Evolutionary conservation across 1,284 basidiomycete genomes (phyloP).

Genomic region (Leccinum solheimii): DNA sequence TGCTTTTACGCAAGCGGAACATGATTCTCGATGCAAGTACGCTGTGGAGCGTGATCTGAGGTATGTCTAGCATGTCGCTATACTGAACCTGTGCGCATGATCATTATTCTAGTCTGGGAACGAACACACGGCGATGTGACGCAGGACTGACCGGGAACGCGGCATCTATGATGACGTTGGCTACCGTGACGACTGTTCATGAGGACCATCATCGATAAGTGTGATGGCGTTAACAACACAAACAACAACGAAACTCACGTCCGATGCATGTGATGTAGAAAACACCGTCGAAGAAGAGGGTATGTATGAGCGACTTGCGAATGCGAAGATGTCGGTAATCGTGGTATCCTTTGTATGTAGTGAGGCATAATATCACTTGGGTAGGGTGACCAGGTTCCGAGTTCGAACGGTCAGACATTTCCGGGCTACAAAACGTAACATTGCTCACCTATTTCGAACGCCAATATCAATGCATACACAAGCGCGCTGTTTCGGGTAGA

Average conservation of each 20-base stretch:
- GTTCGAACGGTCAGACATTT: not conserved
- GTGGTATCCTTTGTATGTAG: not conserved
- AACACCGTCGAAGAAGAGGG: not conserved
- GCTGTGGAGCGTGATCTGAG: not conserved
- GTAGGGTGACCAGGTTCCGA: not conserved
- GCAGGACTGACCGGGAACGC: not conserved
- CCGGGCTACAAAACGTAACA: not conserved
- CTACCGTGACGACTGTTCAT: not conserved
- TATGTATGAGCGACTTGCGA: not conserved
- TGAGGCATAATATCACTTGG: conserved; percentile 1
- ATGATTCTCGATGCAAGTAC: conserved; percentile 1
- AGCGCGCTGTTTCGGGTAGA: not conserved
- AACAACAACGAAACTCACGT: not conserved
- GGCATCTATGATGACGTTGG: not conserved
- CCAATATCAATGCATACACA: not conserved
- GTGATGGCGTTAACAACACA: not conserved
- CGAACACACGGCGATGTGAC: not conserved
- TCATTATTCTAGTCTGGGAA: not conserved
- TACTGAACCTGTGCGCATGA: not conserved
- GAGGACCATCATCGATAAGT: not conserved
- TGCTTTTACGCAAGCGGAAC: not conserved
- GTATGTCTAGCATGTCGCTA: not conserved
- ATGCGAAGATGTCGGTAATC: not conserved
- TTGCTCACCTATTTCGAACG: not conserved
- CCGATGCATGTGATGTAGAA: not conserved